Conservation (phyloP, 208 protist genomes). For the Acanthamoeba sp. region DNA sequence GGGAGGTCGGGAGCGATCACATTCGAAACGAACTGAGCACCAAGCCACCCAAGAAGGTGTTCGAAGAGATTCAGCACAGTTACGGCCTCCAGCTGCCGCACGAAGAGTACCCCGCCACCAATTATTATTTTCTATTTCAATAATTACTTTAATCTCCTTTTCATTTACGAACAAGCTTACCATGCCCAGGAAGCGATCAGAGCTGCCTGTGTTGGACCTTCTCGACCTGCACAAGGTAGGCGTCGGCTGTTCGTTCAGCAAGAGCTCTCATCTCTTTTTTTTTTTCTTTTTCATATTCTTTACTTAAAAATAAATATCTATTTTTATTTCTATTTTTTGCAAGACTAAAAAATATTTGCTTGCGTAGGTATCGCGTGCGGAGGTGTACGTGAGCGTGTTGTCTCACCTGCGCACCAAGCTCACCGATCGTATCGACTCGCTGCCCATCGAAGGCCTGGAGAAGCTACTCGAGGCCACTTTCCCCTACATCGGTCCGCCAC, state of each 20-base stretch:
- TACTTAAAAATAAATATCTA: too few relatives aligned
- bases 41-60: slow-evolving; percentile 20
- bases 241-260: too few relatives aligned
- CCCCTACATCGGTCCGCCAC: slow-evolving; percentile 75
- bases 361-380: slow-evolving; percentile 17
- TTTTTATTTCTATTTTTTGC: not conserved
- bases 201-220: slow-evolving; percentile 31
- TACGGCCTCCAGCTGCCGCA: slow-evolving; percentile 27
- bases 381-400: slow-evolving; percentile 50
- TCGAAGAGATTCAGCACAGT: slow-evolving; percentile 36
- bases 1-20: not conserved
- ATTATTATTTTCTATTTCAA: not conserved
- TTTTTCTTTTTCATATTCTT: not conserved
- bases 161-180: not conserved
- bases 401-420: slow-evolving; percentile 28
- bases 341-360: not conserved
- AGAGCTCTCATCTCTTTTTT: too few relatives aligned
- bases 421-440: not conserved
- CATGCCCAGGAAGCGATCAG: not conserved
- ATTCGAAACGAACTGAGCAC: slow-evolving; percentile 67
- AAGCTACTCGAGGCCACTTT: slow-evolving; percentile 77
- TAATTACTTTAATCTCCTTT: not conserved
- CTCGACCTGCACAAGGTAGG: slow-evolving; percentile 47
- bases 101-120: not conserved
- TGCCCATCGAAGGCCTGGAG: slow-evolving; percentile 68